Evolutionary conservation across 306 rosid genomes (phyloP).

Genomic region (Cucumis melo): DNA sequence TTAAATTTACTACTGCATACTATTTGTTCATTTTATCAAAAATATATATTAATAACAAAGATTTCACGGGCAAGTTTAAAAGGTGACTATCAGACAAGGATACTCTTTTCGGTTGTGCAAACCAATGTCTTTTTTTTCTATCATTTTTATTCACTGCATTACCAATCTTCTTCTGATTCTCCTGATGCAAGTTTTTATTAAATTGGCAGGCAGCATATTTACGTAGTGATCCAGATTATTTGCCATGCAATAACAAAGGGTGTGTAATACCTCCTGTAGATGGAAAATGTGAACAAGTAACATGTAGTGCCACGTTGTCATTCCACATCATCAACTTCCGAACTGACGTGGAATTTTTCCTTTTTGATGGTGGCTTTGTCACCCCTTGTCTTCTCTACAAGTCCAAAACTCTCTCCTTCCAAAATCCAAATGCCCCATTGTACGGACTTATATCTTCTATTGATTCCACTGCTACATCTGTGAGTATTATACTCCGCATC

Average conservation of each 20-base stretch:
- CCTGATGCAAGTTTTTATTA: too few relatives aligned
- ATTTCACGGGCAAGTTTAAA: too few relatives aligned
- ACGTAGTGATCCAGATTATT: conserved; percentile 52
- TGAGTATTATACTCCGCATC: background rate
- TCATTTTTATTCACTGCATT: too few relatives aligned
- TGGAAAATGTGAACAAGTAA: conserved; percentile 21
- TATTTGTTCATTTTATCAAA: too few relatives aligned
- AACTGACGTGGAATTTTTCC: conserved; percentile 63
- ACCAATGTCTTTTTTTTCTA: too few relatives aligned
- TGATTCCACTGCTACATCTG: conserved; percentile 61
- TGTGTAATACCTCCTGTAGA: conserved; percentile 10
- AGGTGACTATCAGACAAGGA: too few relatives aligned
- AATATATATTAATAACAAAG: too few relatives aligned
- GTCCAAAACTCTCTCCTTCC: conserved; percentile 32
- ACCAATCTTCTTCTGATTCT: too few relatives aligned
- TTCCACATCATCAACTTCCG: conserved; percentile 81
- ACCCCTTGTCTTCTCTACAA: conserved; percentile 41
- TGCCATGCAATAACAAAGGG: conserved; percentile 48
- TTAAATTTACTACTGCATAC: too few relatives aligned
- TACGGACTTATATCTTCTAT: conserved; percentile 52
- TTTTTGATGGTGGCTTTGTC: conserved; percentile 52
- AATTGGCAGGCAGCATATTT: conserved; percentile 19
- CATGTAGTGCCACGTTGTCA: conserved; percentile 48
- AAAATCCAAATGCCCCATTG: conserved; percentile 58
- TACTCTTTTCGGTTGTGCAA: too few relatives aligned